These are phyloP conservation scores for Hondaea fermentalgiana DNA, from an alignment of 108 stramenopile genomes.

Conservation along the genomic window DNA sequence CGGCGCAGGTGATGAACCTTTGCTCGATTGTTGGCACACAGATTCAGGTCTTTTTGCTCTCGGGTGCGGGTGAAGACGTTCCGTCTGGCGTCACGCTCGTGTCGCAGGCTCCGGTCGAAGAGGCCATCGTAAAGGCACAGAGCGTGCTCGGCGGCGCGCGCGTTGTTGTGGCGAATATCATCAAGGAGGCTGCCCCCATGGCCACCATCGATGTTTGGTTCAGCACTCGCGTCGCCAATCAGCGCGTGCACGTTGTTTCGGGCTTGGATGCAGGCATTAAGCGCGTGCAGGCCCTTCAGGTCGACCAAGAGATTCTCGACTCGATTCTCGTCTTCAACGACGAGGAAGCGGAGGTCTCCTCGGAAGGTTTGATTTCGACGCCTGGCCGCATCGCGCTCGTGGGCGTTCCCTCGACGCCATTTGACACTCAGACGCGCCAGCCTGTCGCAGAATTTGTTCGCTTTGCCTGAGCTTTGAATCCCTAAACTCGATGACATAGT, in stretches of 20 bases:
- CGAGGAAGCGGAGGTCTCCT: background rate
- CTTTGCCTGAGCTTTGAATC: background rate
- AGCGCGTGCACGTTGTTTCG: background rate
- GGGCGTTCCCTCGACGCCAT: background rate
- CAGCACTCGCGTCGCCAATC: background rate
- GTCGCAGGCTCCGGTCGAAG: background rate
- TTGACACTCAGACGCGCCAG: background rate
- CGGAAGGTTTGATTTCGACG: background rate
- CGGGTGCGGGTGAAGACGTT: background rate
- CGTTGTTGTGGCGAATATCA: background rate
- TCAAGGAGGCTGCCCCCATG: background rate
- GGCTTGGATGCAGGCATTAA: background rate
- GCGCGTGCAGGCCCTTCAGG: background rate
- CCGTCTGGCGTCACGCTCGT: background rate
- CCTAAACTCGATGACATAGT: background rate
- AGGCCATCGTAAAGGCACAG: background rate
- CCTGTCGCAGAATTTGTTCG: background rate
- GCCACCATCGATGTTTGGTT: background rate
- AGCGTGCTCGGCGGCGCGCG: background rate
- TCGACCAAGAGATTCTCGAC: background rate
- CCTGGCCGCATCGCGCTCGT: background rate
- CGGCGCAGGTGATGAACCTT: background rate
- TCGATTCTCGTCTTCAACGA: background rate
- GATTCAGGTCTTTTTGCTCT: background rate
- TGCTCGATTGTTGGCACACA: background rate